Conservation (phyloP, 1,284 basidiomycete genomes). For the Ustilago lituana region DNA sequence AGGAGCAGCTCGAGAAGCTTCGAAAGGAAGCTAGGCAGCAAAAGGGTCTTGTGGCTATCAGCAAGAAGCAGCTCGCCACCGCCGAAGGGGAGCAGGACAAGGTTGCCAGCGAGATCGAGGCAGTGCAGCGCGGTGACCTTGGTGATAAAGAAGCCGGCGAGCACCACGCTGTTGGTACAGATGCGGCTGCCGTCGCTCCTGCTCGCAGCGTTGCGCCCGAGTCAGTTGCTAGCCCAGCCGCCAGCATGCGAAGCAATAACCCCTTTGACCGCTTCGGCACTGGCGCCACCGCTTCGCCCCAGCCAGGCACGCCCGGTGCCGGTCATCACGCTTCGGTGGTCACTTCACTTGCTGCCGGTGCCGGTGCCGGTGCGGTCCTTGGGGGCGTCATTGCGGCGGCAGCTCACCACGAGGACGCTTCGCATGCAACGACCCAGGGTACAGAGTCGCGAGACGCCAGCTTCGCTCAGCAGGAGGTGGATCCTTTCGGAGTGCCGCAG, state of each 20-base stretch:
- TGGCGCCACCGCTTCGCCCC: constrained; percentile 10
- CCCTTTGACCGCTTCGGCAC: constrained; percentile 82
- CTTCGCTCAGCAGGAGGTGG: constrained; percentile 21
- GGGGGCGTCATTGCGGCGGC: constrained; percentile 65
- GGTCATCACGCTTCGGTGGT: constrained; percentile 33
- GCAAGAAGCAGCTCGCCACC: constrained; percentile 88
- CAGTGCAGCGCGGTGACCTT: constrained; percentile 69
- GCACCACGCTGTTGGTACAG: constrained; percentile 13
- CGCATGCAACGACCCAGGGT: background rate
- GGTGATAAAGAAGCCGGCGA: constrained; percentile 67
- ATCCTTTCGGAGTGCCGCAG: constrained; percentile 55
- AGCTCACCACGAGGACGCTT: constrained; percentile 15
- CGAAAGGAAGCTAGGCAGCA: constrained; percentile 96
- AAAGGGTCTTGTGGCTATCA: constrained; percentile 91
- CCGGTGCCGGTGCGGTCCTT: constrained; percentile 57
- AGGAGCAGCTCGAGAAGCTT: constrained; percentile 82
- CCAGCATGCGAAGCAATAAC: constrained; percentile 81
- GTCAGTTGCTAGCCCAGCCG: constrained; percentile 65
- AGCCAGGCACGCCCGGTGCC: constrained; percentile 18
- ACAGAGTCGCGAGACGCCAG: background rate
- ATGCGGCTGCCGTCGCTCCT: constrained; percentile 54
- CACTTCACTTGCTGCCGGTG: constrained; percentile 56
- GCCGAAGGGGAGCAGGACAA: constrained; percentile 82
- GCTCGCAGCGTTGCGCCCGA: constrained; percentile 18
- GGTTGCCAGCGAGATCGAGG: constrained; percentile 74